Conservation (phyloP, 148 eudicot genomes). For the Fallopia convolvulus region DNA sequence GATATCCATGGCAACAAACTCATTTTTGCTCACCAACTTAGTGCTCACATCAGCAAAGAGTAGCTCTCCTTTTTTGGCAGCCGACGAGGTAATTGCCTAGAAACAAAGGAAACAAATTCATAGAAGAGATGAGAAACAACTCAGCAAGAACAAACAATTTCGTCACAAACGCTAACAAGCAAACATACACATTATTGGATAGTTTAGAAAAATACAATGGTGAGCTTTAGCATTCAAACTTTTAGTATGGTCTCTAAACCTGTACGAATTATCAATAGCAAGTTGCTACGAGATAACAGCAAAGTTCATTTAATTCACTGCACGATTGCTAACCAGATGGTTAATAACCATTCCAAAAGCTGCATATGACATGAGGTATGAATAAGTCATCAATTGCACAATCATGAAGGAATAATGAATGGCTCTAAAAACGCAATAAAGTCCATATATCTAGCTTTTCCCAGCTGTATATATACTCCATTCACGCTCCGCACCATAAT, state of each 20-base stretch:
- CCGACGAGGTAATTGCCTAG: conserved; percentile 75
- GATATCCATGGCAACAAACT: background rate
- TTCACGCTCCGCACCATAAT: too few species aligned
- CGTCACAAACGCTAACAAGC: background rate
- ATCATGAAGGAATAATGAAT: too few species aligned
- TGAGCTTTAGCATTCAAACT: background rate
- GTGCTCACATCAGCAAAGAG: conserved; percentile 65
- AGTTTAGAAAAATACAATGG: background rate
- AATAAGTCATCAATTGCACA: too few species aligned
- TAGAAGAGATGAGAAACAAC: background rate
- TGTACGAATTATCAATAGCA: background rate
- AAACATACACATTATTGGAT: background rate
- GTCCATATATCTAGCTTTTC: too few species aligned
- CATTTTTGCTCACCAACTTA: conserved; percentile 27
- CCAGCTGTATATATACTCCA: too few species aligned
- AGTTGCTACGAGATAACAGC: background rate
- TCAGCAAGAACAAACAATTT: background rate
- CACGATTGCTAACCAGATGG: too few species aligned
- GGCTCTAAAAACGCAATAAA: too few species aligned
- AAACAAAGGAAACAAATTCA: background rate
- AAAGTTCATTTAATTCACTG: too few species aligned
- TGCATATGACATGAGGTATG: too few species aligned
- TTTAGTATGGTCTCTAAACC: background rate
- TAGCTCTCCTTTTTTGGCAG: conserved; percentile 53
- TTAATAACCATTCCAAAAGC: too few species aligned